phyloP scores from a whole-genome alignment of 129 eudicot species.

The Lactuca sativa region DNA sequence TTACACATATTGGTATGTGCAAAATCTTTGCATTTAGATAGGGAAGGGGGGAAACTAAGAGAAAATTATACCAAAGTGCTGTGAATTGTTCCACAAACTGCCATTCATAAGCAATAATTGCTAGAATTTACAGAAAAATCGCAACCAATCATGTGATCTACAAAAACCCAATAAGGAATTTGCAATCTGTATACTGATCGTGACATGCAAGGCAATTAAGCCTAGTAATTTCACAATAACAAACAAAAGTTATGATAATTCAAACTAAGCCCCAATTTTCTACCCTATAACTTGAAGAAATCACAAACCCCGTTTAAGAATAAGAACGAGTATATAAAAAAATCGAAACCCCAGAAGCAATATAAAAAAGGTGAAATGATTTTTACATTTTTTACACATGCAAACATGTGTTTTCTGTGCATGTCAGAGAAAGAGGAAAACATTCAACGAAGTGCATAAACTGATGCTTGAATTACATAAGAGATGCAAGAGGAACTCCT shows the following conservation, averaged over 20 bases:
- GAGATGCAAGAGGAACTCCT: too few relatives aligned
- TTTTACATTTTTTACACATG: slow-evolving; percentile 18
- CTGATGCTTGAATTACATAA: too few relatives aligned
- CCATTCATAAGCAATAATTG: slow-evolving; percentile 28
- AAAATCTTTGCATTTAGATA: not conserved
- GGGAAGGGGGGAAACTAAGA: not conserved
- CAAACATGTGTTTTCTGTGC: slow-evolving; percentile 21
- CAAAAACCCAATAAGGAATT: slow-evolving; percentile 27
- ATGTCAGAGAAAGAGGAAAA: slow-evolving; percentile 16
- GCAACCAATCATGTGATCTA: slow-evolving; percentile 26
- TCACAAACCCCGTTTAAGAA: slow-evolving; percentile 19
- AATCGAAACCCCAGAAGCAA: slow-evolving; percentile 27
- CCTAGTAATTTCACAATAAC: slow-evolving; percentile 15
- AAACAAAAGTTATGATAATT: slow-evolving; percentile 6
- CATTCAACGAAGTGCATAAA: not conserved
- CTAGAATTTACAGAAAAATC: slow-evolving; percentile 24
- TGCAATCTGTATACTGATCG: slow-evolving; percentile 31
- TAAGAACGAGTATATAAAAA: not conserved
- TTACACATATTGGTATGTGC: slow-evolving; percentile 12
- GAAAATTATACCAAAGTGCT: not conserved
- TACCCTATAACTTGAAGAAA: slow-evolving; percentile 15
- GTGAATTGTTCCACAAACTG: slow-evolving; percentile 14
- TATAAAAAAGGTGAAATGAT: slow-evolving; percentile 16
- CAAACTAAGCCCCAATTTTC: slow-evolving; percentile 33
- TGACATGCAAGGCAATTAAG: slow-evolving; percentile 33